A percentile compares a stretch with the other conserved stretches of the same genome.
These are phyloP conservation scores for Mortierella claussenii DNA, from an alignment of 192 early-diverging fungal genomes.

Conservation along the genomic window DNA sequence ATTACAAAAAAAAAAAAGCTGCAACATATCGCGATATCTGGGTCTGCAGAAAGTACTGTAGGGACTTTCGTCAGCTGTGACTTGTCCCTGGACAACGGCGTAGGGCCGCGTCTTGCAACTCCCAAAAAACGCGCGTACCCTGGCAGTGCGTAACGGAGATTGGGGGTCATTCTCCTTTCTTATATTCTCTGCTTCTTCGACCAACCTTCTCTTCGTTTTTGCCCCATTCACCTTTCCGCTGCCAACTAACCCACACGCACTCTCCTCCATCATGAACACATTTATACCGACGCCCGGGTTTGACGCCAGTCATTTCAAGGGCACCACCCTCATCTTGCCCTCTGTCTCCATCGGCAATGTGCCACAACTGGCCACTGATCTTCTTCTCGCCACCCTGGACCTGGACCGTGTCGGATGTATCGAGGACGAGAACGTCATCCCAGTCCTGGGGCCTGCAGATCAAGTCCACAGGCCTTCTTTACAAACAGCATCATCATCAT, in stretches of 20 bases:
- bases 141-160: too few species aligned
- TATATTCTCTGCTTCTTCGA: neutral
- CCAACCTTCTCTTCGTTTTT: neutral
- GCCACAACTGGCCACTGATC: constrained; percentile 78
- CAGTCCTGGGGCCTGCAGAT: constrained; percentile 67
- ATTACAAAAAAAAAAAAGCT: neutral
- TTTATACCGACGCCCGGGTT: constrained; percentile 54
- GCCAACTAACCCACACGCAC: neutral
- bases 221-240: neutral
- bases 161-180: neutral
- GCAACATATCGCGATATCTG: too few species aligned
- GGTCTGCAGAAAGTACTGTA: too few species aligned
- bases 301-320: constrained; percentile 49
- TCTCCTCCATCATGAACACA: constrained; percentile 43
- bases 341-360: constrained; percentile 83
- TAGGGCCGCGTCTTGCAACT: neutral
- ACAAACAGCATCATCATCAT: constrained; percentile 21
- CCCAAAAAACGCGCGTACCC: too few species aligned
- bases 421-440: constrained; percentile 64
- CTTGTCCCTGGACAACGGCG: neutral
- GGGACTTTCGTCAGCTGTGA: too few species aligned
- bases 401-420: constrained; percentile 71
- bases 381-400: constrained; percentile 71
- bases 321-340: constrained; percentile 61
- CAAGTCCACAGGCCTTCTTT: constrained; percentile 5